A percentile compares a stretch with the other conserved stretches of the same genome.
Evolutionary conservation across 2,329 filamentous ascomycete genomes (phyloP).

Genomic region (Macrophomina tecta): DNA sequence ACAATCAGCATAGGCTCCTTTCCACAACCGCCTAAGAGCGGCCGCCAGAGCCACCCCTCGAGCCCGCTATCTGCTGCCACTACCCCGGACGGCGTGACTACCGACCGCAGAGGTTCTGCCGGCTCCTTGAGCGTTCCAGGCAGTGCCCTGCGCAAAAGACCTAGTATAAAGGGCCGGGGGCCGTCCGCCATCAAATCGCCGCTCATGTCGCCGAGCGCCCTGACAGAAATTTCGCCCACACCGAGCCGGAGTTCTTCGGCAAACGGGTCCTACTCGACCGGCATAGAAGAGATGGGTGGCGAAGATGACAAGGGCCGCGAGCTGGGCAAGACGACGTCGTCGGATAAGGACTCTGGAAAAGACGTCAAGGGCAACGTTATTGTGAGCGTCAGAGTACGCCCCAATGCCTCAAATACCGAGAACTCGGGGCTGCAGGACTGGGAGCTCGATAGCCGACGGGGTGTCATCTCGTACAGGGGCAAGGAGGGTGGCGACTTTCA

Average conservation of each 20-base stretch:
- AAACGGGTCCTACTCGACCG: slow-evolving; percentile 79
- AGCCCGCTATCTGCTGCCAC: slow-evolving; percentile 58
- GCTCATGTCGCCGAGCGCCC: slow-evolving; percentile 69
- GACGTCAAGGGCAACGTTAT: slow-evolving; percentile 94
- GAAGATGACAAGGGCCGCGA: slow-evolving; percentile 12
- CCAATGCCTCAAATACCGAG: slow-evolving; percentile 72
- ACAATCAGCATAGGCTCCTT: slow-evolving; percentile 94
- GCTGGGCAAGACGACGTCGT: slow-evolving; percentile 4
- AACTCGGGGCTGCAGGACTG: slow-evolving; percentile 79
- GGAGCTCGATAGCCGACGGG: slow-evolving; percentile 85
- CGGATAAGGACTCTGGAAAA: slow-evolving; percentile 43
- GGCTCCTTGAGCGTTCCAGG: slow-evolving; percentile 36
- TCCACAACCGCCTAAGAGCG: slow-evolving; percentile 77
- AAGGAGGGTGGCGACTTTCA: slow-evolving; percentile 91
- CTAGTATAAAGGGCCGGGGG: slow-evolving; percentile 42
- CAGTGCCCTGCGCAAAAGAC: slow-evolving; percentile 41
- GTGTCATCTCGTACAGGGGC: slow-evolving; percentile 81
- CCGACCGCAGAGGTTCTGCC: slow-evolving; percentile 40
- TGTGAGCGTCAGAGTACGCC: slow-evolving; percentile 91
- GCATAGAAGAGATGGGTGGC: slow-evolving; percentile 13
- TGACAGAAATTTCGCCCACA: slow-evolving; percentile 70
- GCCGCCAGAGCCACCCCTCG: slow-evolving; percentile 62
- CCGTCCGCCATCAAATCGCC: slow-evolving; percentile 44
- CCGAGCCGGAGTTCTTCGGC: slow-evolving; percentile 92
- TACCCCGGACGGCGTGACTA: slow-evolving; percentile 45